Percentiles rank a stretch among this genome's conserved stretches.
These are phyloP conservation scores for Platismatia glauca DNA, from an alignment of 495 filamentous ascomycete species.

Conservation along the genomic window DNA sequence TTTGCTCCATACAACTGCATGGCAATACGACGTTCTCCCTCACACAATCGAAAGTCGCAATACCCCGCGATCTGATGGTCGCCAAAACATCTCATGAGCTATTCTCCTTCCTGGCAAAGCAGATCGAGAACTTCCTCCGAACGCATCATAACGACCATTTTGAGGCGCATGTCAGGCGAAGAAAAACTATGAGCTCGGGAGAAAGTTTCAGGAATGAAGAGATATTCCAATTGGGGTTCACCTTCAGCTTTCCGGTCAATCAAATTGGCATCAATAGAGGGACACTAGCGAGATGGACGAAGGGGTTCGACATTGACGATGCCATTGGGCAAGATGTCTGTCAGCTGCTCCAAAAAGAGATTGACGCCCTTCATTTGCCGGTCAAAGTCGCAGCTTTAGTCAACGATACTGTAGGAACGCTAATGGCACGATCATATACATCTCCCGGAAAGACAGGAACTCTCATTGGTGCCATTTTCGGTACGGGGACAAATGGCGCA, in stretches of 20 bases:
- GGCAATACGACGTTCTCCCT: conserved; percentile 89
- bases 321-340: conserved; percentile 93
- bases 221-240: conserved; percentile 87
- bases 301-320: conserved; percentile 93
- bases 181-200: conserved; percentile 43
- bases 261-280: conserved; percentile 91
- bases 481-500: conserved; percentile 35
- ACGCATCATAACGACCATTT: conserved; percentile 88
- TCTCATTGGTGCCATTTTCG: conserved; percentile 76
- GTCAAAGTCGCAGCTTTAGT: conserved; percentile 90
- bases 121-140: conserved; percentile 80
- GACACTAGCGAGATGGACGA: conserved; percentile 90
- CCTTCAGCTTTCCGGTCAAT: conserved; percentile 94
- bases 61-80: conserved; percentile 82
- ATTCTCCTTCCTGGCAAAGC: conserved; percentile 85
- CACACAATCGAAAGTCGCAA: conserved; percentile 83
- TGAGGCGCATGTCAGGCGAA: conserved; percentile 53
- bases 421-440: conserved; percentile 95
- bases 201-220: conserved; percentile 54
- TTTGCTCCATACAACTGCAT: conserved; percentile 86
- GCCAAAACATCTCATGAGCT: conserved; percentile 79
- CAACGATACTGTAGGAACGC: conserved; percentile 93
- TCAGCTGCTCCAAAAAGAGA: conserved; percentile 77
- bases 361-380: conserved; percentile 77
- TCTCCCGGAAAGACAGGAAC: conserved; percentile 81